Evolutionary conservation across 1,284 basidiomycete genomes (phyloP).

Genomic region (Sporisorium exsertum): DNA sequence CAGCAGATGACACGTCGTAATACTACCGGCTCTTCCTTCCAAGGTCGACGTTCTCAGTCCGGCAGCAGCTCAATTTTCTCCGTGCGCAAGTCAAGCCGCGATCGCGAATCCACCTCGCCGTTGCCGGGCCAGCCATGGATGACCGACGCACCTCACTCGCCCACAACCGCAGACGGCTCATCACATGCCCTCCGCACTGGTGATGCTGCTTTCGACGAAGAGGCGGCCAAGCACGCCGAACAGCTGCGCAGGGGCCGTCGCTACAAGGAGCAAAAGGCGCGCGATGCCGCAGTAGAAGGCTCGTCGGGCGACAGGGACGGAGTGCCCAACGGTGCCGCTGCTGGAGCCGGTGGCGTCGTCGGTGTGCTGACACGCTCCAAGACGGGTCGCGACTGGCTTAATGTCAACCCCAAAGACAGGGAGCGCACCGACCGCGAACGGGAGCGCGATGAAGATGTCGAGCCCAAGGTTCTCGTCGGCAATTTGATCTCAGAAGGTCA

Average conservation of each 20-base stretch:
- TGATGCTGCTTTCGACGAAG: constrained; percentile 65
- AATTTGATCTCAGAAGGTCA: constrained; percentile 97
- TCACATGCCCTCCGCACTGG: constrained; percentile 56
- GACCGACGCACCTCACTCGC: constrained; percentile 38
- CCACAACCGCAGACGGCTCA: constrained; percentile 26
- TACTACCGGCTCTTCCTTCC: constrained; percentile 53
- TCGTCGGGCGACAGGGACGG: constrained; percentile 19
- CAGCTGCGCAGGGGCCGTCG: constrained; percentile 59
- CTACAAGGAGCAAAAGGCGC: constrained; percentile 59
- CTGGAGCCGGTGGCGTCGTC: constrained; percentile 24
- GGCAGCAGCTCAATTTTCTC: constrained; percentile 32
- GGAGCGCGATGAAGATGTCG: constrained; percentile 46
- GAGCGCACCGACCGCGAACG: constrained; percentile 33
- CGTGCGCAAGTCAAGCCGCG: constrained; percentile 38
- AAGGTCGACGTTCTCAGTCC: constrained; percentile 37
- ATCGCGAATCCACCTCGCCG: constrained; percentile 32
- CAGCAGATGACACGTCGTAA: constrained; percentile 48
- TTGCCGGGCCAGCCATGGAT: constrained; percentile 31
- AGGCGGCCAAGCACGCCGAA: constrained; percentile 64
- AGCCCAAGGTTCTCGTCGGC: constrained; percentile 79
- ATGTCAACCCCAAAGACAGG: constrained; percentile 27
- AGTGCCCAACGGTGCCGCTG: not conserved
- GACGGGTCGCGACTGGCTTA: constrained; percentile 41
- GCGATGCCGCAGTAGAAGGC: constrained; percentile 41
- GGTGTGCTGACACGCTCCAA: constrained; percentile 44